Conservation (phyloP, 352 stramenopile species). For the Globisporangium cylindrosporum region DNA sequence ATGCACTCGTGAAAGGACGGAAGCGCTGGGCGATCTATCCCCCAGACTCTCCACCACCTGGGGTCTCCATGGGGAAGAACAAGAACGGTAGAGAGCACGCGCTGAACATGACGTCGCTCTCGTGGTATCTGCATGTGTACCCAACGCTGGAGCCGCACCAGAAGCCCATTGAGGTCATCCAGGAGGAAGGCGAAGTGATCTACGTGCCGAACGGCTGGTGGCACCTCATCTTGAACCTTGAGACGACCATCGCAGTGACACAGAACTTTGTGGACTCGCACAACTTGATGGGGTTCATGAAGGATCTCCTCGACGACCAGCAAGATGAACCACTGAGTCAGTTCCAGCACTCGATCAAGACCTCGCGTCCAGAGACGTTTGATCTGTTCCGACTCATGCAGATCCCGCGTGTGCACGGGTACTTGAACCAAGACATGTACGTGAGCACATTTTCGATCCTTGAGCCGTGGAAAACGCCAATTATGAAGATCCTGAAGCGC, state of each 20-base stretch:
- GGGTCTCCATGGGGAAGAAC: conserved; percentile 57
- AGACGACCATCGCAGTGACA: conserved; percentile 93
- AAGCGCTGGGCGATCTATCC: conserved; percentile 97
- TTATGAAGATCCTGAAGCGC: conserved; percentile 57
- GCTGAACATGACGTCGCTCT: conserved; percentile 75
- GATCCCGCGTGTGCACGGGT: conserved; percentile 54
- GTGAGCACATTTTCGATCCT: conserved; percentile 53
- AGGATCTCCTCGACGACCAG: conserved; percentile 63
- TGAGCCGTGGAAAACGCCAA: conserved; percentile 51
- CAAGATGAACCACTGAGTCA: conserved; percentile 55
- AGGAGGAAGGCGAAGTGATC: conserved; percentile 93
- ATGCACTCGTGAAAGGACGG: conserved; percentile 90
- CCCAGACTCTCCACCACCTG: conserved; percentile 68
- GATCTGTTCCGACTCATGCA: conserved; percentile 67
- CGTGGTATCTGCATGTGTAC: conserved; percentile 87
- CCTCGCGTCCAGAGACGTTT: conserved; percentile 48
- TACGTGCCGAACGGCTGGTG: conserved; percentile 98
- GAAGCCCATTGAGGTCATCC: conserved; percentile 81
- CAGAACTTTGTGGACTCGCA: conserved; percentile 94
- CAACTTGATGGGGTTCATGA: conserved; percentile 70
- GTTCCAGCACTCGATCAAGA: conserved; percentile 49
- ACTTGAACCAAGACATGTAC: conserved; percentile 62
- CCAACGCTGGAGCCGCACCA: conserved; percentile 68
- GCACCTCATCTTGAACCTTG: conserved; percentile 97
- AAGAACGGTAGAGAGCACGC: conserved; percentile 51